Percentiles rank a stretch among this genome's conserved stretches.
These are phyloP conservation scores for Magnolia officinalis DNA, from an alignment of 164 flowering plant species.

Conservation along the genomic window DNA sequence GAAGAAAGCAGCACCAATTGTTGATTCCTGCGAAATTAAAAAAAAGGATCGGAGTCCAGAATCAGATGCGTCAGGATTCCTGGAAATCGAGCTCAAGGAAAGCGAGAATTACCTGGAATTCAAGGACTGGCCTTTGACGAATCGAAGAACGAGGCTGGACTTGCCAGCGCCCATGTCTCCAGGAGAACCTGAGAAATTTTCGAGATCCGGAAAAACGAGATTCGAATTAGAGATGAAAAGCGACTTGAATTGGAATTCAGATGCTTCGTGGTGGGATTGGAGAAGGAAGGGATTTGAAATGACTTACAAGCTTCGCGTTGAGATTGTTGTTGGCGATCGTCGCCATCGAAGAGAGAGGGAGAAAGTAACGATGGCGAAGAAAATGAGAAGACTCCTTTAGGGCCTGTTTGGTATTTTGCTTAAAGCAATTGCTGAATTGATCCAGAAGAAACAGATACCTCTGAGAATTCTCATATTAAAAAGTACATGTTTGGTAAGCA, in stretches of 20 bases:
- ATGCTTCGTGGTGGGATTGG: background rate
- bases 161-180: conserved; percentile 75
- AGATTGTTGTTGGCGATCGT: conserved; percentile 54
- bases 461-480: too few relatives aligned
- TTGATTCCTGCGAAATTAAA: conserved; percentile 44
- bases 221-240: background rate
- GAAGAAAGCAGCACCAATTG: conserved; percentile 69
- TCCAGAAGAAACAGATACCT: too few relatives aligned
- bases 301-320: conserved; percentile 67
- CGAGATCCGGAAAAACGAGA: background rate
- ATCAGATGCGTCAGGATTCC: background rate
- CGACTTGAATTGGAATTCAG: background rate
- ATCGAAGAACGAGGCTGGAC: conserved; percentile 61
- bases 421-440: too few relatives aligned
- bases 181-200: conserved; percentile 46
- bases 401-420: too few relatives aligned
- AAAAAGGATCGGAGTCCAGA: background rate
- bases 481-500: too few relatives aligned
- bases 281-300: background rate
- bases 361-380: background rate
- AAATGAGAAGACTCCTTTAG: background rate
- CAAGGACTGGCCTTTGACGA: conserved; percentile 65
- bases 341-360: conserved; percentile 38
- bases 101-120: conserved; percentile 45
- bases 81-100: background rate